A percentile compares a stretch with the other conserved stretches of the same genome.
phyloP scores from a whole-genome alignment of 2,329 filamentous ascomycete species.

The Phialophora tarda region DNA sequence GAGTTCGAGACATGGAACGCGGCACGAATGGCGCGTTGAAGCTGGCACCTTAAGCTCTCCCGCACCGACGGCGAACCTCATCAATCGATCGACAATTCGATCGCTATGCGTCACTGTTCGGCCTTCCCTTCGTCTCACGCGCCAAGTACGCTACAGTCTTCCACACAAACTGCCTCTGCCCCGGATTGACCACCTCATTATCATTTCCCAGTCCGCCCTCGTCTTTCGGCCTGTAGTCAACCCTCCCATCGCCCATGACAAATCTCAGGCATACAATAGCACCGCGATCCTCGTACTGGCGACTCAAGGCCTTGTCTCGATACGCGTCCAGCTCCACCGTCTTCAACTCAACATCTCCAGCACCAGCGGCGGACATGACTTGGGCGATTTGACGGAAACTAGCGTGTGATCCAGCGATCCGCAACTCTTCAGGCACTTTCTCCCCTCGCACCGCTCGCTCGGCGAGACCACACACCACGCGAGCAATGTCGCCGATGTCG shows the following conservation, averaged over 20 bases:
- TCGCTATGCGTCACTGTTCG: conserved; percentile 24
- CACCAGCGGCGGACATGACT: conserved; percentile 41
- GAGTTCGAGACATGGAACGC: conserved; percentile 38
- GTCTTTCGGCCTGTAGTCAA: conserved; percentile 33
- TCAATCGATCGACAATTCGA: neutral
- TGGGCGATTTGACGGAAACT: conserved; percentile 39
- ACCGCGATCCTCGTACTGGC: conserved; percentile 32
- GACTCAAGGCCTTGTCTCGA: conserved; percentile 38
- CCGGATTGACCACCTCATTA: conserved; percentile 44
- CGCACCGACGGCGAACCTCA: neutral
- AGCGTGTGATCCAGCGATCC: conserved; percentile 42
- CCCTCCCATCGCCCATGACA: conserved; percentile 45
- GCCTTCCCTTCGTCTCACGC: conserved; percentile 39
- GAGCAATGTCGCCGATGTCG: conserved; percentile 43
- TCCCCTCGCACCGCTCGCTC: conserved; percentile 11
- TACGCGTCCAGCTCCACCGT: conserved; percentile 40
- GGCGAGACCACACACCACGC: conserved; percentile 38
- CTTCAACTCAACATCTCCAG: conserved; percentile 38
- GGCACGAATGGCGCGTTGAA: conserved; percentile 24
- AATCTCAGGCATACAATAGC: conserved; percentile 44
- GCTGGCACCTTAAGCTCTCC: neutral
- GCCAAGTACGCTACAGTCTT: conserved; percentile 42
- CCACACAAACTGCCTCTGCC: conserved; percentile 43
- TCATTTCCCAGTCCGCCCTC: conserved; percentile 40
- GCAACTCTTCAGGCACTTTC: conserved; percentile 41